Percentiles rank a stretch among this genome's conserved stretches.
phyloP scores from a whole-genome alignment of 2,329 filamentous ascomycete species.

The Hawksworthiomyces lignivorus region DNA sequence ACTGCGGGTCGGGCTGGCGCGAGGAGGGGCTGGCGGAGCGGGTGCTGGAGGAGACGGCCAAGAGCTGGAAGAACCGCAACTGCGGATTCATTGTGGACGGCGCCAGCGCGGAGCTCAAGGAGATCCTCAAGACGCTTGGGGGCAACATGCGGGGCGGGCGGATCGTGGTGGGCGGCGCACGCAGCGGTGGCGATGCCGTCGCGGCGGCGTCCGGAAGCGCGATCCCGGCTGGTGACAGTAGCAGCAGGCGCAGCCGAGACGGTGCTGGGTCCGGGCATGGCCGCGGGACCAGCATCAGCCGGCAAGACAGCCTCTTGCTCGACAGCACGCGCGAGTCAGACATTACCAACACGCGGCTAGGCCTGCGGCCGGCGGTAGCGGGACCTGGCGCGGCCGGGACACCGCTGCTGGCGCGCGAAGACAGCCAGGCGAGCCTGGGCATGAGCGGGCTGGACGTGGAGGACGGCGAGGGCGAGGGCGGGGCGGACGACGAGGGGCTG shows the following conservation, averaged over 20 bases:
- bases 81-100: constrained; percentile 90
- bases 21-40: constrained; percentile 90
- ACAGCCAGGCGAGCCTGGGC: constrained; percentile 59
- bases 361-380: constrained; percentile 36
- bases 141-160: constrained; percentile 84
- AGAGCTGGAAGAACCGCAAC: constrained; percentile 83
- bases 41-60: constrained; percentile 84
- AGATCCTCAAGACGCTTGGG: constrained; percentile 77
- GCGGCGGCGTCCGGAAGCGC: no score
- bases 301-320: constrained; percentile 59
- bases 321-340: constrained; percentile 45
- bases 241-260: background rate
- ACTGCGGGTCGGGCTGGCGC: constrained; percentile 93
- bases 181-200: background rate
- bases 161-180: constrained; percentile 37
- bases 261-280: background rate
- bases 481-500: constrained; percentile 51
- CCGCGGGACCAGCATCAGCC: constrained; percentile 31
- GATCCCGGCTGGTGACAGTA: background rate
- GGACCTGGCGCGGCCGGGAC: constrained; percentile 1
- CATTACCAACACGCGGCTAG: constrained; percentile 45
- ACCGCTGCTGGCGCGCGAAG: constrained; percentile 42
- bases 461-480: constrained; percentile 52
- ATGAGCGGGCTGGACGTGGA: constrained; percentile 44
- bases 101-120: constrained; percentile 63